Percentiles rank a stretch among this genome's conserved stretches.
Conservation (phyloP, 331 rosid genomes). For the Erythrophleum ivorense region DNA sequence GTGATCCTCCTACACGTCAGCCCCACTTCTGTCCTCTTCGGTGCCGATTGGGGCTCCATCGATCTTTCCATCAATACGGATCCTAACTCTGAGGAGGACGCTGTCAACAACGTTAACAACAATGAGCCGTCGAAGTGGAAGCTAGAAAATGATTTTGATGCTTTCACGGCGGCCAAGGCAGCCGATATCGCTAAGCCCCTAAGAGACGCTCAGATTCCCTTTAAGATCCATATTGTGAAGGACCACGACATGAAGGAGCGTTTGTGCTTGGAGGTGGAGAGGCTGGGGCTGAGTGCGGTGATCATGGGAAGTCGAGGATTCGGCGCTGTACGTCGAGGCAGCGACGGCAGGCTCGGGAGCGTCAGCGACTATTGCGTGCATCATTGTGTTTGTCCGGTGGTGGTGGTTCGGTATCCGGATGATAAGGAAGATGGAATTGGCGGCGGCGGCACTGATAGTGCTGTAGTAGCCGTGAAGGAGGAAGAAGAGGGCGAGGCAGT, state of each 20-base stretch:
- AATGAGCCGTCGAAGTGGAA: slow-evolving; percentile 39
- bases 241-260: slow-evolving; percentile 88
- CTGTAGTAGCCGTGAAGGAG: slow-evolving; percentile 38
- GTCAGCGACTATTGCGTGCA: slow-evolving; percentile 85
- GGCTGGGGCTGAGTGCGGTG: slow-evolving; percentile 74
- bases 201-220: slow-evolving; percentile 78
- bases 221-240: slow-evolving; percentile 82
- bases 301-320: slow-evolving; percentile 88
- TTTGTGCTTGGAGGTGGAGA: slow-evolving; percentile 76
- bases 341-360: slow-evolving; percentile 77
- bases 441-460: slow-evolving; percentile 4
- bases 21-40: slow-evolving; percentile 79
- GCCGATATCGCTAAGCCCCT: slow-evolving; percentile 73
- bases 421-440: slow-evolving; percentile 55
- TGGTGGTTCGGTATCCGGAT: slow-evolving; percentile 77
- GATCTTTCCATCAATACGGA: slow-evolving; percentile 60
- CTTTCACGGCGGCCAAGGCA: slow-evolving; percentile 69
- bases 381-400: slow-evolving; percentile 83
- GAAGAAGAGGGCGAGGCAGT: slow-evolving; percentile 45
- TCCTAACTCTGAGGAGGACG: slow-evolving; percentile 39
- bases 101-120: background rate
- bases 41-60: slow-evolving; percentile 87
- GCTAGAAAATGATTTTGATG: slow-evolving; percentile 66
- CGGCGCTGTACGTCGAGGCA: slow-evolving; percentile 72
- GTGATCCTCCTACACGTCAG: slow-evolving; percentile 87